phyloP scores from a whole-genome alignment of 1,284 basidiomycete species.

The Rhodotorula sp. region DNA sequence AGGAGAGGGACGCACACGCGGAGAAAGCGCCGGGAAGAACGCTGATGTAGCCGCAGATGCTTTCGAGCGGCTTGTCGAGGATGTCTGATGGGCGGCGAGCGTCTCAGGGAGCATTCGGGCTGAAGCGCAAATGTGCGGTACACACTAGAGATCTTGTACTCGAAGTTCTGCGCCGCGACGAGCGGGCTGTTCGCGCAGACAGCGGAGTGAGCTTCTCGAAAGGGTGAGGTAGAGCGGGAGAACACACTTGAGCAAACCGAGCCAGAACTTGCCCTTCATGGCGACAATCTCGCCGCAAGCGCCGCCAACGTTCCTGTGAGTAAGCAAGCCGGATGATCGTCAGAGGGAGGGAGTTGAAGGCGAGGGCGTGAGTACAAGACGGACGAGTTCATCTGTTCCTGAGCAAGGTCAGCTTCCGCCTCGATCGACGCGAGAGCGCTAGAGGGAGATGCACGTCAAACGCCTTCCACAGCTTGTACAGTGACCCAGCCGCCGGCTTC shows the following conservation, averaged over 20 bases:
- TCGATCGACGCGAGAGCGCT: too few species aligned
- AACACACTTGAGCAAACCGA: conserved; percentile 17
- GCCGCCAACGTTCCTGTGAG: conserved; percentile 71
- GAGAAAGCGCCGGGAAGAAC: conserved; percentile 84
- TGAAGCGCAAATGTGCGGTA: too few species aligned
- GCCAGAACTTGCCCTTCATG: conserved; percentile 57
- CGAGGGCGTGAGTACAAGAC: too few species aligned
- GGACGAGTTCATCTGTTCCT: too few species aligned
- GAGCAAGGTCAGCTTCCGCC: too few species aligned
- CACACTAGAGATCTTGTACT: conserved; percentile 30
- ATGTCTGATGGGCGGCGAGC: conserved; percentile 32
- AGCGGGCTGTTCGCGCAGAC: conserved; percentile 12
- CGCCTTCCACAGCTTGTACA: conserved; percentile 93
- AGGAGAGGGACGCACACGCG: conserved; percentile 72
- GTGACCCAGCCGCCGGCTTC: conserved; percentile 79
- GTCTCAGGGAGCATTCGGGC: too few species aligned
- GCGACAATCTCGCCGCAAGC: conserved; percentile 53
- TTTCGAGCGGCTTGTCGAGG: conserved; percentile 79
- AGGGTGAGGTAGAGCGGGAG: conserved; percentile 41
- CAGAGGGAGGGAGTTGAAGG: conserved; percentile 48
- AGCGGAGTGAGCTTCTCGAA: not conserved
- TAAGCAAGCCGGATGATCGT: too few species aligned
- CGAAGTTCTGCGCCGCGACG: conserved; percentile 87
- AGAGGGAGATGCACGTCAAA: conserved; percentile 19
- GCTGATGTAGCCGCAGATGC: conserved; percentile 69